These are phyloP conservation scores for Pestalotiopsis sp. DNA, from an alignment of 2,329 filamentous ascomycete genomes.

Conservation along the genomic window DNA sequence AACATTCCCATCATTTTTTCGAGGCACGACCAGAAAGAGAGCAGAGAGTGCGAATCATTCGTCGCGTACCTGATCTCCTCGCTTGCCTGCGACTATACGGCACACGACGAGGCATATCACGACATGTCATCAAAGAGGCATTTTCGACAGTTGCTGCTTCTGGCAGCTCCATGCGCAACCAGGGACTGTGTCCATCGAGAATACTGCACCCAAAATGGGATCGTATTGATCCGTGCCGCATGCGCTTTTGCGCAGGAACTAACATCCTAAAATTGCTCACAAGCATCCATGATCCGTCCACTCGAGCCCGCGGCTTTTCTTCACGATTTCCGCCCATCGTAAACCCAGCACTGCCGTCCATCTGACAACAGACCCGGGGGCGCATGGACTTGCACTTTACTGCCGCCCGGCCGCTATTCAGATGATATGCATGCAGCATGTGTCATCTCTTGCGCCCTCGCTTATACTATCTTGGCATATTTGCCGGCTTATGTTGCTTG, in stretches of 20 bases:
- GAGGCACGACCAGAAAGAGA: background rate
- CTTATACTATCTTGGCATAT: background rate
- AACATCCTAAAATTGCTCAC: background rate
- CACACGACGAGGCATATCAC: background rate
- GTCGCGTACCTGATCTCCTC: background rate
- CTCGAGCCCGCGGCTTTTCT: slow-evolving; percentile 10
- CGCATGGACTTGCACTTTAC: background rate
- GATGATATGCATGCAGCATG: background rate
- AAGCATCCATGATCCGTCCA: background rate
- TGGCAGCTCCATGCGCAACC: slow-evolving; percentile 4
- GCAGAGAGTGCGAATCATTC: background rate
- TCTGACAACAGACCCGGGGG: background rate
- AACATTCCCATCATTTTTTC: background rate
- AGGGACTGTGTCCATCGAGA: background rate
- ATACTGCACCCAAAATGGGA: background rate
- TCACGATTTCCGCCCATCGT: background rate
- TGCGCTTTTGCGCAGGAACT: background rate
- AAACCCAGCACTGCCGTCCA: background rate
- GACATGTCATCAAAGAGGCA: background rate
- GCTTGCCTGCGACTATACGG: background rate
- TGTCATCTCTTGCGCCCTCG: background rate
- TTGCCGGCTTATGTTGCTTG: background rate
- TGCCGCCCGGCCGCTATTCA: slow-evolving; percentile 3
- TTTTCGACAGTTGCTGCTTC: background rate
- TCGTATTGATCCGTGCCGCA: background rate